These are phyloP conservation scores for Pseudogymnoascus pannorum DNA, from an alignment of 2,329 filamentous ascomycete genomes.

Conservation along the genomic window DNA sequence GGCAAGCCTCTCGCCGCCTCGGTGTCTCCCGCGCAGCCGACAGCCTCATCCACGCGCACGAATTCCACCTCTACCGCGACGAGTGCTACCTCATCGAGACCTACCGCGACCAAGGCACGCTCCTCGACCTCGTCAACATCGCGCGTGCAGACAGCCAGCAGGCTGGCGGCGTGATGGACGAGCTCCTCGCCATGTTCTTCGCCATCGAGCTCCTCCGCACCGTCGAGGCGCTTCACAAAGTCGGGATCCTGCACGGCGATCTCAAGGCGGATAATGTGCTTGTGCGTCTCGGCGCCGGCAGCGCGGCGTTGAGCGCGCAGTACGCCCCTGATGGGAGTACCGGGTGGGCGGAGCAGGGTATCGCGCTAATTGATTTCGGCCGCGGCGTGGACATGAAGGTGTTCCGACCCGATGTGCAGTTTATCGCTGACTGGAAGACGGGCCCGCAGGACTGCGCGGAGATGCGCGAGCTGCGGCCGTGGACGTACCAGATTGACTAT, in stretches of 20 bases:
- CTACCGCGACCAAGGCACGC: conserved; percentile 79
- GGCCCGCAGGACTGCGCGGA: conserved; percentile 83
- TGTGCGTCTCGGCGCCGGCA: conserved; percentile 61
- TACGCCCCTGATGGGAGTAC: conserved; percentile 67
- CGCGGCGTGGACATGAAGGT: conserved; percentile 87
- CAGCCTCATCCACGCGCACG: conserved; percentile 75
- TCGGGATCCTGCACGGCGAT: conserved; percentile 80
- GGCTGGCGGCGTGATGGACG: conserved; percentile 68
- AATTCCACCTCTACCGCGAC: conserved; percentile 85
- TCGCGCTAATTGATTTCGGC: conserved; percentile 90
- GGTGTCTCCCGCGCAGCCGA: conserved; percentile 65
- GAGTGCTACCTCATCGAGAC: conserved; percentile 87
- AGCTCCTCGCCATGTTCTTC: conserved; percentile 91
- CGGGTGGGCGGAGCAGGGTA: conserved; percentile 73
- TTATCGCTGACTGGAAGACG: conserved; percentile 94
- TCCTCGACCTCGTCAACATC: conserved; percentile 90
- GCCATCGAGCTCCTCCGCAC: conserved; percentile 84
- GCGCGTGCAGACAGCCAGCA: conserved; percentile 61
- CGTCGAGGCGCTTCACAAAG: conserved; percentile 75
- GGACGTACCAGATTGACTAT: conserved; percentile 98
- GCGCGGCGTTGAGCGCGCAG: conserved; percentile 45
- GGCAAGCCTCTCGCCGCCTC: conserved; percentile 69
- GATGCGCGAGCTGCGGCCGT: conserved; percentile 87
- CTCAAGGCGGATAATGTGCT: conserved; percentile 95
- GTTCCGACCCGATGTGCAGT: conserved; percentile 70